Evolutionary conservation across 371 early-diverging fungal species (phyloP), one percentile per base, ranked within the genome.

Genomic region (Batrachochytrium dendrobatidis): DNA sequence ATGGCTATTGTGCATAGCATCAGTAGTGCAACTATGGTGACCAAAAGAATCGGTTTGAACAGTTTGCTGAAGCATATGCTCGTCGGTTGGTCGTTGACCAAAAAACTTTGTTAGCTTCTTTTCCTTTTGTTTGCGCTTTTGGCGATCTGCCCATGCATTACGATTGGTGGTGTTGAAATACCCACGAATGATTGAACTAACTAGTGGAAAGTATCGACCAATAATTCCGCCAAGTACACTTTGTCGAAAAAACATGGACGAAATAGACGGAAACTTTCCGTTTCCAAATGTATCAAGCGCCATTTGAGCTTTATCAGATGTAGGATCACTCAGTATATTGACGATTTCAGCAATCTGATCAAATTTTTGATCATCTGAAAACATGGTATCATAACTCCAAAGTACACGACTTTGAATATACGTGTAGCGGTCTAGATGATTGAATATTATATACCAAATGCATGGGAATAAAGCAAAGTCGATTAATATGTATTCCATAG

Each of bases 61-160:
- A 28, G 48, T 51, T 62, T 73, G 76, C 58, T 39, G 33, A 34
- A 64, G 53, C 51, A 76, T 56, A 30, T 62, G 65, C 34, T 74
- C 68, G 20, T 29, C 39, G 15, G 64, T 53, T 26, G 64, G 65
- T 34, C 70, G 34, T 44, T 60, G 34, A n/a, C 78, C 78, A 55
- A 78, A 78, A 61, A 78, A 78, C 68, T 75, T 77, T 53, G 64
- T 34, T 53, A 78, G 61, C 56, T 74, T 76, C 54, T 72, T 73
- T 53, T 75, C 73, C 66, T 75, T 74, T 6, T 45, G 55, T 51
- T 74, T 67, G 24, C 64, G 62, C 18, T 54, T 35, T 58, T 72
- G 69, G 50, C 66, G 66, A n/a, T 59, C 24, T 1, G 57, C 60
- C 68, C 69, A 72, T 4, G 45, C 25, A 46, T 31, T 45, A 6